phyloP scores from a whole-genome alignment of 306 rosid genomes.

The Pachyrhizus erosus region DNA sequence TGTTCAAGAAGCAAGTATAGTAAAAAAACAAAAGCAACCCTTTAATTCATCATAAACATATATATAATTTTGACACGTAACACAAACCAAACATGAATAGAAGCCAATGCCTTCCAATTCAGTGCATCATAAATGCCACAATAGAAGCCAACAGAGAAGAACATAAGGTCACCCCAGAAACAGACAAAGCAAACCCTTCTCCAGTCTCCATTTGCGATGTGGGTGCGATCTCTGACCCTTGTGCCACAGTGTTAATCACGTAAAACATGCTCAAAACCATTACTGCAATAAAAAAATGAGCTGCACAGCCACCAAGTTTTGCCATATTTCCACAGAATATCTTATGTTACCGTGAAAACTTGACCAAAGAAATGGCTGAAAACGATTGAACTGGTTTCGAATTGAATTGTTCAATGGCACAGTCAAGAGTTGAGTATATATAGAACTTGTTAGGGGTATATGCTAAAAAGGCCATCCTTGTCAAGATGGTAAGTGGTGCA shows the following conservation, averaged over 20 bases:
- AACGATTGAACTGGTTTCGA: slow-evolving; percentile 8
- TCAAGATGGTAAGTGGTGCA: slow-evolving; percentile 43
- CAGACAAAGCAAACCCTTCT: slow-evolving; percentile 49
- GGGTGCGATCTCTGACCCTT: slow-evolving; percentile 52
- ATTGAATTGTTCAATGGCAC: slow-evolving; percentile 33
- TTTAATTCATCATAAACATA: not conserved
- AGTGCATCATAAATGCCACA: slow-evolving; percentile 46
- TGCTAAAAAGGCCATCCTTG: slow-evolving; percentile 24
- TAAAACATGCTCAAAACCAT: slow-evolving; percentile 45
- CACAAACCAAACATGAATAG: slow-evolving; percentile 27
- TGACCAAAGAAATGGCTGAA: slow-evolving; percentile 12
- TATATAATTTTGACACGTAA: slow-evolving; percentile 20
- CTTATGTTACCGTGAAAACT: not conserved
- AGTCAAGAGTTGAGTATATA: slow-evolving; percentile 51
- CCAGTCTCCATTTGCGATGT: slow-evolving; percentile 61
- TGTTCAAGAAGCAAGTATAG: slow-evolving; percentile 13
- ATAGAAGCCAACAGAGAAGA: slow-evolving; percentile 58
- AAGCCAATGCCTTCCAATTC: slow-evolving; percentile 18
- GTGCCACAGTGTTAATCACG: slow-evolving; percentile 48
- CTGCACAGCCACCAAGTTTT: slow-evolving; percentile 31
- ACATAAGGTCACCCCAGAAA: slow-evolving; percentile 45
- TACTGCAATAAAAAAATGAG: slow-evolving; percentile 30
- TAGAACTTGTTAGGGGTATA: slow-evolving; percentile 37
- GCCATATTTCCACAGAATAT: slow-evolving; percentile 52
- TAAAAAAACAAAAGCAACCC: slow-evolving; percentile 22